phyloP scores from a whole-genome alignment of 345 rosid species.

The Alliaria petiolata region DNA sequence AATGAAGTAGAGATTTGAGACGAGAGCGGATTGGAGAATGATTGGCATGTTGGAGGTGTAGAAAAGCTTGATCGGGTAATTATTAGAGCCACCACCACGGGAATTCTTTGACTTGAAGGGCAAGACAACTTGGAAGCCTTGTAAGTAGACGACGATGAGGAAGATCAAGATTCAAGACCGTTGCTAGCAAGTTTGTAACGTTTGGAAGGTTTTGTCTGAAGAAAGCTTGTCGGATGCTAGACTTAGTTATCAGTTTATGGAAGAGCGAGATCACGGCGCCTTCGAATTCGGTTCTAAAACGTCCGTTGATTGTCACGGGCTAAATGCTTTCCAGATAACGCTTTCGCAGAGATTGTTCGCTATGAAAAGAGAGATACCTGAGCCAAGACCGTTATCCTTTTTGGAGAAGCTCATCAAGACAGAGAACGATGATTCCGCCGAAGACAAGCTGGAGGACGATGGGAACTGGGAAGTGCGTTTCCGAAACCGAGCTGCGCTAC shows the following conservation, averaged over 20 bases:
- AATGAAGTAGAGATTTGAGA: conserved; percentile 62
- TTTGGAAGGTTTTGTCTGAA: conserved; percentile 72
- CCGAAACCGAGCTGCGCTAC: conserved; percentile 62
- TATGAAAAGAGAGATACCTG: conserved; percentile 67
- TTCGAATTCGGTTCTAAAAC: conserved; percentile 66
- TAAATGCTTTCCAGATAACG: conserved; percentile 73
- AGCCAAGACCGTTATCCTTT: conserved; percentile 64
- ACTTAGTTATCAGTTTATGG: conserved; percentile 55
- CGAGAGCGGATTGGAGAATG: conserved; percentile 77
- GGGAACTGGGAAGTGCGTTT: conserved; percentile 39
- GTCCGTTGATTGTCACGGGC: conserved; percentile 65
- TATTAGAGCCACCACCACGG: conserved; percentile 51
- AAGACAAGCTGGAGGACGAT: conserved; percentile 34
- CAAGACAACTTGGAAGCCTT: conserved; percentile 68
- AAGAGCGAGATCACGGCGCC: conserved; percentile 74
- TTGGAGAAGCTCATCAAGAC: conserved; percentile 62
- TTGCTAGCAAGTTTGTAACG: conserved; percentile 69
- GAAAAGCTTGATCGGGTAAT: conserved; percentile 66
- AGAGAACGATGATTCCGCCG: conserved; percentile 60
- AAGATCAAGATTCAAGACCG: conserved; percentile 53
- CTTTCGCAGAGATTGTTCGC: conserved; percentile 72
- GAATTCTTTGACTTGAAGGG: conserved; percentile 74
- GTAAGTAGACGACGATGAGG: conserved; percentile 64
- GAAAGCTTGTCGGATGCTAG: conserved; percentile 66
- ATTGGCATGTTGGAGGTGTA: conserved; percentile 87